phyloP scores from a whole-genome alignment of 139 green algal genomes.

The Chlorella sp. region DNA sequence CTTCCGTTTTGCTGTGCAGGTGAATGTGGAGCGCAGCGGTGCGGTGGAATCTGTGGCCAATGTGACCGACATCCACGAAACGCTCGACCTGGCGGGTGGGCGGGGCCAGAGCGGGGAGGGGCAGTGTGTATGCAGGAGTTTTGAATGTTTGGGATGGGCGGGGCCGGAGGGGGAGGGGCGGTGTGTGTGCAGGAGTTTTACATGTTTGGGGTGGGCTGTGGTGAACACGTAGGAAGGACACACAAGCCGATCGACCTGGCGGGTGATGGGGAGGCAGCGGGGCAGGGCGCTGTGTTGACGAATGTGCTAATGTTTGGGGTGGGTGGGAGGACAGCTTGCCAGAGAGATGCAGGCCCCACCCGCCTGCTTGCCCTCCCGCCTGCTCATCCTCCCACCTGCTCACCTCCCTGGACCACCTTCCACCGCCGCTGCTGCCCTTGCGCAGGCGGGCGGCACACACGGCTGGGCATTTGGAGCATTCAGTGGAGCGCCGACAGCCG shows the following conservation, averaged over 20 bases:
- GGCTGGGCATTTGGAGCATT: conserved; percentile 69
- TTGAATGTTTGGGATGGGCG: too few relatives aligned
- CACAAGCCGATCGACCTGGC: too few relatives aligned
- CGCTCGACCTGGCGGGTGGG: background rate
- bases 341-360: background rate
- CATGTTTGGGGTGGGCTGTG: too few relatives aligned
- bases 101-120: background rate
- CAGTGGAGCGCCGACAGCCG: conserved; percentile 54
- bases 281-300: too few relatives aligned
- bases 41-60: conserved; percentile 54
- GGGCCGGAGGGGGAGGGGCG: too few relatives aligned
- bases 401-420: background rate
- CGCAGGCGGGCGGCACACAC: conserved; percentile 8
- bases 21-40: conserved; percentile 61
- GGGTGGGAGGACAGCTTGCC: too few relatives aligned
- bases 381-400: background rate
- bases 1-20: conserved; percentile 28
- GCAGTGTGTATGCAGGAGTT: background rate
- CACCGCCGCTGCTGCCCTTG: background rate
- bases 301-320: too few relatives aligned
- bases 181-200: too few relatives aligned
- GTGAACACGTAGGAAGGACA: too few relatives aligned
- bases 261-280: too few relatives aligned
- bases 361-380: too few relatives aligned
- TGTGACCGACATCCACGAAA: conserved; percentile 76